Base-by-base conservation (phyloP, 495 filamentous ascomycete genomes). In the Chaetomium fimeti region DNA sequence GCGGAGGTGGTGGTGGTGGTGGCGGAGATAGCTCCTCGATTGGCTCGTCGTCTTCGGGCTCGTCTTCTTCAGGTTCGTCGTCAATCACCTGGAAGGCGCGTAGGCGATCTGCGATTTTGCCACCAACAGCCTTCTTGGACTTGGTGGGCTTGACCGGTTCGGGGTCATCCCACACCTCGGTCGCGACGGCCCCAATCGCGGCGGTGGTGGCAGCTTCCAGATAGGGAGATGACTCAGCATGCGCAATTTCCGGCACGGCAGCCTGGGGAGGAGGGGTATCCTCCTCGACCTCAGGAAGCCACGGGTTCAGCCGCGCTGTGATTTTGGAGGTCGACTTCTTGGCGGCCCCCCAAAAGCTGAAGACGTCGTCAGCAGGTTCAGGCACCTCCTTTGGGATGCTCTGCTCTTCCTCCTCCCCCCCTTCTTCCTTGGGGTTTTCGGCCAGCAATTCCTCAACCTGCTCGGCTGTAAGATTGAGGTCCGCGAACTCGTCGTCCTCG, bases 51-150 rank as follows among this genome's bases (percentile, higher is more conserved):
- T 47, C 42, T 47, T 42, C 47, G 56, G 56, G 29, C 36, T 64
- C 53, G 59, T 62, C 58, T 5, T 47, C 45, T 32, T 49, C 48
- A 53, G 51, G 27, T 78, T 81, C 65, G 75, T 81, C 67, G 82
- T 78, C 70, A 57, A 71, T 64, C 49, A 76, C 68, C 73, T 84
- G 80, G 68, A 84, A 85, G 40, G 83, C 79, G 69, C 76, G 79
- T 42, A 84, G 74, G 60, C 76, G 77, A 51, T 84, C 79, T 49
- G 81, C 77, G 72, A 85, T 78, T 71, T 81, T 85, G 57, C 77
- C 74, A 52, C 73, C 69, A 48, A 78, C 76, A 32, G 77, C 70
- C 72, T 81, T 83, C 64, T 75, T 75, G 38, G 68, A 69, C 66
- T 77, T 78, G 54, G 65, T 76, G 61, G 73, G 70, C 69, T 74